These are phyloP conservation scores for Scenedesmus sp. DNA, from an alignment of 163 green algal species.

Conservation along the genomic window DNA sequence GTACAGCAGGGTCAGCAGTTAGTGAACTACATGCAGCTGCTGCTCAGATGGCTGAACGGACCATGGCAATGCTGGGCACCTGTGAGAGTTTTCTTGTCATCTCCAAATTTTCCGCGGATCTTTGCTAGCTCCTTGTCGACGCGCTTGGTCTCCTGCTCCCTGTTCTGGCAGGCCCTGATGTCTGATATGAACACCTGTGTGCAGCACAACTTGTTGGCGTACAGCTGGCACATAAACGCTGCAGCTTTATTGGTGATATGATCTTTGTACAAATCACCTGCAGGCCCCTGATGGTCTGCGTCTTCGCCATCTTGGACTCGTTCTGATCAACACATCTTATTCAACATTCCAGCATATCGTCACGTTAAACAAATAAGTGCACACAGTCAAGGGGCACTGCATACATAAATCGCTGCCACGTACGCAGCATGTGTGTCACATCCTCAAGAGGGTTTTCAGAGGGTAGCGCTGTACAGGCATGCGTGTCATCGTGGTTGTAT, in stretches of 20 bases:
- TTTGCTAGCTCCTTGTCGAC: slow-evolving; percentile 99
- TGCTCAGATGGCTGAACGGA: neutral
- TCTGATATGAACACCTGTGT: slow-evolving; percentile 82
- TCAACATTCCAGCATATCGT: neutral
- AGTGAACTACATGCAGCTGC: neutral
- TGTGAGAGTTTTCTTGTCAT: slow-evolving; percentile 66
- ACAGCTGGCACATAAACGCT: neutral
- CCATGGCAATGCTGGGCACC: slow-evolving; percentile 27
- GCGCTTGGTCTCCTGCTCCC: slow-evolving; percentile 91
- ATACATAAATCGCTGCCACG: no score
- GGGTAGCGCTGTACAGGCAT: no score
- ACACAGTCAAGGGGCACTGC: no score
- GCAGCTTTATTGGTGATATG: neutral
- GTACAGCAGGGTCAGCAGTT: slow-evolving; percentile 13
- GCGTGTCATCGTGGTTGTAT: no score
- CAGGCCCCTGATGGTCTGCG: slow-evolving; percentile 44
- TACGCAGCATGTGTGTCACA: no score
- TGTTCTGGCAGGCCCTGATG: slow-evolving; percentile 91
- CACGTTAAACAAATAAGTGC: neutral
- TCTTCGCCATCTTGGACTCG: slow-evolving; percentile 42
- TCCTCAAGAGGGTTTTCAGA: neutral
- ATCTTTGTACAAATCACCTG: slow-evolving; percentile 26
- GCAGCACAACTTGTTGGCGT: neutral
- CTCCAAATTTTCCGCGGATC: slow-evolving; percentile 96
- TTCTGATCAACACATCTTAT: neutral